A percentile compares a stretch with the other conserved stretches of the same genome.
These are phyloP conservation scores for Thalassia testudinum DNA, from an alignment of 116 monocot genomes.

Conservation along the genomic window DNA sequence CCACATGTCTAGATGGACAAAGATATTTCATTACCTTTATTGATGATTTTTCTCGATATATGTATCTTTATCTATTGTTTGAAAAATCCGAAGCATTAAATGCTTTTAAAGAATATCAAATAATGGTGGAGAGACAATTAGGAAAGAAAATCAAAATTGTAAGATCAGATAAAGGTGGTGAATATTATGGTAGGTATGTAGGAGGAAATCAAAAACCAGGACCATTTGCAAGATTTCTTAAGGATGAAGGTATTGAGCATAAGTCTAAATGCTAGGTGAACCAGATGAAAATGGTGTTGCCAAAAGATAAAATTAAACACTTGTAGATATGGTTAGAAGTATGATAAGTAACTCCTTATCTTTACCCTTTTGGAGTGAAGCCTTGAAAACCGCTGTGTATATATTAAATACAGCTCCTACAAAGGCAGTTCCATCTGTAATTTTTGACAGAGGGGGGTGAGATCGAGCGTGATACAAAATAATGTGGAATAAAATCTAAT, in stretches of 20 bases:
- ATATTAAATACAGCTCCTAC: conserved; percentile 11
- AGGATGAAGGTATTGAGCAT: neutral
- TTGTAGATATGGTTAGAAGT: conserved; percentile 9
- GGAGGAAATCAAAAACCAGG: neutral
- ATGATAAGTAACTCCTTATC: conserved; percentile 7
- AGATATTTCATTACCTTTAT: conserved; percentile 14
- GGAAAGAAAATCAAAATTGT: conserved; percentile 9
- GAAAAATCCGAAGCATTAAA: conserved; percentile 10
- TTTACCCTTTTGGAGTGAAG: conserved; percentile 1
- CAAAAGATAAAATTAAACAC: conserved; percentile 2
- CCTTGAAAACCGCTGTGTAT: conserved; percentile 1
- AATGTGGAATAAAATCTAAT: too few relatives aligned
- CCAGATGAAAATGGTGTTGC: conserved; percentile 4
- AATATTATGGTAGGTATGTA: conserved; percentile 10
- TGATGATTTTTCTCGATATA: conserved; percentile 8
- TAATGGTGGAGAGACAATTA: conserved; percentile 7
- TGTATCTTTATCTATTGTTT: conserved; percentile 16
- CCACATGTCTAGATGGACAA: neutral
- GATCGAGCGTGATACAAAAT: too few relatives aligned
- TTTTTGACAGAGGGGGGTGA: too few relatives aligned
- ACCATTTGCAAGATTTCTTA: conserved; percentile 10
- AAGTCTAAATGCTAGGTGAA: neutral
- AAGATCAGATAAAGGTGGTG: conserved; percentile 10
- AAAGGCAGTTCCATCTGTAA: neutral
- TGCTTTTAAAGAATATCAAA: conserved; percentile 8